A percentile compares a stretch with the other conserved stretches of the same genome.
phyloP scores from a whole-genome alignment of 2,329 filamentous ascomycete genomes.

The Aspergillus arachidicola region DNA sequence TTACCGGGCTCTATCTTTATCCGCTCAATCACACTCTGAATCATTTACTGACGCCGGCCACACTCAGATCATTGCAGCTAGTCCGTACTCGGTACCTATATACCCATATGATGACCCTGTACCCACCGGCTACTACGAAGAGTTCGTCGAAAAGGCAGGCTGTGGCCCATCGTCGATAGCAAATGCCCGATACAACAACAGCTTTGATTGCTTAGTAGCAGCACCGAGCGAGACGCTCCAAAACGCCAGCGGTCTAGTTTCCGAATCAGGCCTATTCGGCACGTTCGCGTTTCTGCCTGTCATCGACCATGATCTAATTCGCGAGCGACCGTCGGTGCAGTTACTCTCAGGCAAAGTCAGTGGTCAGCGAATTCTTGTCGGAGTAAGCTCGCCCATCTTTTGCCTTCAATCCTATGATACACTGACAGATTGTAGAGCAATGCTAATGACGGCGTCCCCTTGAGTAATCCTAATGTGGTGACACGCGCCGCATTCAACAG shows the following conservation, averaged over 20 bases:
- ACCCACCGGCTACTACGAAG: background rate
- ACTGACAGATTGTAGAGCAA: background rate
- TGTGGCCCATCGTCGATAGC: background rate
- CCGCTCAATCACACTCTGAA: background rate
- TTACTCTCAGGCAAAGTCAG: background rate
- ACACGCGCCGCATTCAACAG: background rate
- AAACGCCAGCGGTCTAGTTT: background rate
- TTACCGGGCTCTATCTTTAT: background rate
- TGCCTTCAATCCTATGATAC: background rate
- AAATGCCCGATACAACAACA: background rate
- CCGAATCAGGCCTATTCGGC: background rate
- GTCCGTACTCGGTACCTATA: background rate
- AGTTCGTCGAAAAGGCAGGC: background rate
- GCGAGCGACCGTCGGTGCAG: background rate
- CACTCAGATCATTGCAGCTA: background rate
- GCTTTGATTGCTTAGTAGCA: background rate
- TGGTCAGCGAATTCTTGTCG: background rate
- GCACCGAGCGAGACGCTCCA: background rate
- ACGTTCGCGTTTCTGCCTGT: background rate
- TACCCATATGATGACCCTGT: background rate
- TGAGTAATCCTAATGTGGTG: background rate
- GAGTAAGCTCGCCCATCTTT: background rate
- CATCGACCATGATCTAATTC: background rate
- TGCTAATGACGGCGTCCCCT: background rate
- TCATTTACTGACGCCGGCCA: background rate